These are phyloP conservation scores for Centrapalus pauciflorus DNA, from an alignment of 129 eudicot genomes.

Conservation along the genomic window DNA sequence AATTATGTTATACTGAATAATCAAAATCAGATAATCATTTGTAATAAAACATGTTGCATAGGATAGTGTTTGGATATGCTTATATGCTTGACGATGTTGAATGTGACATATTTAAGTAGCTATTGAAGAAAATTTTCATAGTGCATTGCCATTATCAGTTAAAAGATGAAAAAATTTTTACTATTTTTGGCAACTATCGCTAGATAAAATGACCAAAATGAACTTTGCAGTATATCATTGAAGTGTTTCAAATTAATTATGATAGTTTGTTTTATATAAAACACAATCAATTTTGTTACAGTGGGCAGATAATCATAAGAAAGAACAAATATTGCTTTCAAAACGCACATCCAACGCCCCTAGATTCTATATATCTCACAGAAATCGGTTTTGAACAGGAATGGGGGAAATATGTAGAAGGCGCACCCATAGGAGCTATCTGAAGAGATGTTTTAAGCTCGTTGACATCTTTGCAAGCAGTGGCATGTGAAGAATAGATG, in stretches of 20 bases:
- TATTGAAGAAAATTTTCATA: too few relatives aligned
- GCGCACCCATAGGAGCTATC: slow-evolving; percentile 65
- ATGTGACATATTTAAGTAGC: neutral
- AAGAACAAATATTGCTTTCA: too few relatives aligned
- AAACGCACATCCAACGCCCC: neutral
- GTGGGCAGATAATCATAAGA: neutral
- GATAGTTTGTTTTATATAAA: neutral
- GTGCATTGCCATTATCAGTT: too few relatives aligned
- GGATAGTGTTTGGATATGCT: neutral
- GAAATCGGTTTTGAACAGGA: neutral
- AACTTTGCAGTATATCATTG: neutral
- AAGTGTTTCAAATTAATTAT: neutral
- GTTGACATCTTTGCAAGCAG: slow-evolving; percentile 60
- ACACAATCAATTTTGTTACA: neutral
- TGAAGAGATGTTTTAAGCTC: slow-evolving; percentile 80
- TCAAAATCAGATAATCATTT: neutral
- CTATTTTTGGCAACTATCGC: too few relatives aligned
- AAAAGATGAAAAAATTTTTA: too few relatives aligned
- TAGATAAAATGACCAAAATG: neutral
- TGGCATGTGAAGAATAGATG: slow-evolving; percentile 55
- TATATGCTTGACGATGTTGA: neutral
- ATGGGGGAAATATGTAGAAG: neutral
- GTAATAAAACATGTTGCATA: neutral
- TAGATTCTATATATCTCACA: neutral
- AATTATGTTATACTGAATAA: neutral